A percentile compares a stretch with the other conserved stretches of the same genome.
phyloP scores from a whole-genome alignment of 768 basidiomycete genomes.

The Suillus bovinus region DNA sequence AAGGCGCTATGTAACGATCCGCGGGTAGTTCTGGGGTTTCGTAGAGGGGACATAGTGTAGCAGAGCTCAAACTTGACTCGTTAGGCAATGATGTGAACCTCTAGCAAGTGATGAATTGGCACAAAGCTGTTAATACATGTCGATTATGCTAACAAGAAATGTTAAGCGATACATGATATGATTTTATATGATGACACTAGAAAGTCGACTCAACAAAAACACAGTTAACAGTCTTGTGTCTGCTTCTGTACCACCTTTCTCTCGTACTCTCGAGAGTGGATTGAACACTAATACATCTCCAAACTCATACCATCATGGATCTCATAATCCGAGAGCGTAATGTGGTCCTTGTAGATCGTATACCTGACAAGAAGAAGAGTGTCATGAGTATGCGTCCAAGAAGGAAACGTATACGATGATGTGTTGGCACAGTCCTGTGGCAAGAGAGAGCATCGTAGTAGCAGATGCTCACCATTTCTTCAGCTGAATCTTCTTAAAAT shows the following conservation, averaged over 20 bases:
- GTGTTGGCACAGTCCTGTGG: background rate
- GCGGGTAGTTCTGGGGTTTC: slow-evolving; percentile 4
- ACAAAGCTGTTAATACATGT: background rate
- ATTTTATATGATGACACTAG: slow-evolving; percentile 2
- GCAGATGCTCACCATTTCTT: slow-evolving; percentile 85
- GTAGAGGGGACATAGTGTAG: background rate
- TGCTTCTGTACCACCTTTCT: background rate
- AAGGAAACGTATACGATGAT: background rate
- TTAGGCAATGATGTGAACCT: background rate
- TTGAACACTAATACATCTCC: slow-evolving; percentile 72
- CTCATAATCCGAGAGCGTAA: slow-evolving; percentile 89
- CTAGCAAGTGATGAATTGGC: background rate
- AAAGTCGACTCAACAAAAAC: background rate
- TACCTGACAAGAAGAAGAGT: slow-evolving; percentile 57
- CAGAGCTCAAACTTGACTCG: background rate
- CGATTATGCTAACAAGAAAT: background rate
- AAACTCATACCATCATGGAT: slow-evolving; percentile 92
- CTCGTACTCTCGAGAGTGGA: background rate
- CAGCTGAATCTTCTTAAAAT: slow-evolving; percentile 79
- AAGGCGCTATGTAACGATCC: slow-evolving; percentile 11
- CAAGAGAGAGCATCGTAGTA: background rate
- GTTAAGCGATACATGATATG: background rate
- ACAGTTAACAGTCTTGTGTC: background rate
- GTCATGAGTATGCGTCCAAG: background rate
- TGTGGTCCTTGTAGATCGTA: slow-evolving; percentile 94